Evolutionary conservation across 139 green algal species (phyloP), one percentile per base, ranked within the genome.

Genomic region (Coelastrella sp.): DNA sequence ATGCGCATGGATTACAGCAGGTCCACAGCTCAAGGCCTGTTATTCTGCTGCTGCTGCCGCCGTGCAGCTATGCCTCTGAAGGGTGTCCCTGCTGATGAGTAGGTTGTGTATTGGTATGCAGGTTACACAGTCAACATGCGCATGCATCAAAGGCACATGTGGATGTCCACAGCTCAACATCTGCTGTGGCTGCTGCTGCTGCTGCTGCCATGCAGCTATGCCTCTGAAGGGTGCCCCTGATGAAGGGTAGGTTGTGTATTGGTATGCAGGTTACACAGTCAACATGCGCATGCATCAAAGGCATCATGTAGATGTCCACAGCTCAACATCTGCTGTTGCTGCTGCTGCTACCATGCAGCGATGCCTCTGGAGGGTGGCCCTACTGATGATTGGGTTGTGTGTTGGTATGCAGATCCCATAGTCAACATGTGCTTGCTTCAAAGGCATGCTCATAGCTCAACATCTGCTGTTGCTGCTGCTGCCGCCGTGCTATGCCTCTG

Each of bases 21-120:
- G n/a, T n/a, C n/a, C n/a, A n/a, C 80, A 86, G 10, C 59, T 17
- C 20, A 17, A 20, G n/a, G 57, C 1, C 73, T 83, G 85, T n/a
- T 61, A 20, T 0, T 84, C n/a, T n/a, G 73, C 73, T 88, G 66
- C 84, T 89, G 71, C 85, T 56, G 56, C 71, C 65, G 82, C 61
- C 17, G 56, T 73, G 8, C 87, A 91, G 87, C 64, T 32, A 91
- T 91, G 23, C 94, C 92, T 4, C 91, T 98, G 80, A 95, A 97
- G 78, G 95, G 95, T 32, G 92, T 95, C 47, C 19, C 75, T 0
- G 71, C 75, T 8, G 92, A 93, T 78, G 93, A 93, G 23, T 96
- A 93, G 97, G 93, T 98, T 74, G 88, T 93, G n/a, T 98, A 98
- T 94, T n/a, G n/a, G 95, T 98, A 89, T 91, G 93, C 2, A 94